Percentiles rank a stretch among this genome's conserved stretches.
phyloP scores from a whole-genome alignment of 768 basidiomycete genomes.

The Suillus spraguei region DNA sequence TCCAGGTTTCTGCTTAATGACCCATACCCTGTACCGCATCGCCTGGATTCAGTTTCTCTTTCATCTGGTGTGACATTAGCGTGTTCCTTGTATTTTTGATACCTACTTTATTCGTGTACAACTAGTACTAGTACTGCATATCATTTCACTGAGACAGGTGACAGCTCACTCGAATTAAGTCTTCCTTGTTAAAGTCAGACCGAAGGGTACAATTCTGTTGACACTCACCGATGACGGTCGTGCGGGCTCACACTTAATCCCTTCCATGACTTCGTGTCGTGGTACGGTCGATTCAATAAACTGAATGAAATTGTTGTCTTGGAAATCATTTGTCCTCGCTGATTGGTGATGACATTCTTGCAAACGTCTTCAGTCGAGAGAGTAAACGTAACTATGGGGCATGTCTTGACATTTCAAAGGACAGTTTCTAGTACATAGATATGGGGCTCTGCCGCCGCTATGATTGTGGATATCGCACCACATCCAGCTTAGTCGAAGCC shows the following conservation, averaged over 20 bases:
- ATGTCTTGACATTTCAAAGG: no score
- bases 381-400: not conserved
- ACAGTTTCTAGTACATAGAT: not conserved
- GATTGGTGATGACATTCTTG: conserved; percentile 11
- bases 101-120: conserved; percentile 12
- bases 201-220: not conserved
- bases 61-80: conserved; percentile 3
- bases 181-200: not conserved
- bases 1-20: not conserved
- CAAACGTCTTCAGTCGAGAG: conserved; percentile 9
- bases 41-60: not conserved
- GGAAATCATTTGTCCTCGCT: conserved; percentile 5
- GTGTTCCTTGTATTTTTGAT: conserved; percentile 10
- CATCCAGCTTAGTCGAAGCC: not conserved
- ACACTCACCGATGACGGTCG: not conserved
- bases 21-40: not conserved
- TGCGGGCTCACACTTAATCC: no score
- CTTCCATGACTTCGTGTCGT: no score
- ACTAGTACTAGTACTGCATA: conserved; percentile 7
- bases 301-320: conserved; percentile 4
- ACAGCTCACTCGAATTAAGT: no score
- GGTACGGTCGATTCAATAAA: conserved; percentile 8
- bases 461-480: not conserved
- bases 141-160: not conserved
- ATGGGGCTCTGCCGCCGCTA: not conserved